phyloP scores from a whole-genome alignment of 768 basidiomycete species.

The Tulasnella sp. region DNA sequence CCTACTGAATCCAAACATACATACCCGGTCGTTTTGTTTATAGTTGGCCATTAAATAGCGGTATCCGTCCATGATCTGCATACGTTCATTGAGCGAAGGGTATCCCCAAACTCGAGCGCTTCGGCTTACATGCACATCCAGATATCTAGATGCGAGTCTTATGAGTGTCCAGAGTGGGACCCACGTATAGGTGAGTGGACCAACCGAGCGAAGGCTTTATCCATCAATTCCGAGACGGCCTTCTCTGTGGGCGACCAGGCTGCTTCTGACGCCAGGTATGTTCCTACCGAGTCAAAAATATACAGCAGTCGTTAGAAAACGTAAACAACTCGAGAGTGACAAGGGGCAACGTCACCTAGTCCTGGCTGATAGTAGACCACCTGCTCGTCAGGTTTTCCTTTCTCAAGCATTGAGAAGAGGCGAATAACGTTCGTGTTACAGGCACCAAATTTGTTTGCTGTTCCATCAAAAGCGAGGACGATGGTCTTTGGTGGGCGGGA shows the following conservation, averaged over 20 bases:
- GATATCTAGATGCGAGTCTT: background rate
- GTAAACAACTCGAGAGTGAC: constrained; percentile 31
- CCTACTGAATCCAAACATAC: background rate
- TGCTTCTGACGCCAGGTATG: constrained; percentile 40
- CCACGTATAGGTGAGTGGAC: no score
- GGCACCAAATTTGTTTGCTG: background rate
- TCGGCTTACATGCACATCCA: background rate
- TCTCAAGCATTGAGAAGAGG: background rate
- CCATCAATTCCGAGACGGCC: constrained; percentile 55
- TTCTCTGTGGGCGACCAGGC: constrained; percentile 56
- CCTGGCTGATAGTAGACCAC: background rate
- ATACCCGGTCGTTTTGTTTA: background rate
- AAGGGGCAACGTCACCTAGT: background rate
- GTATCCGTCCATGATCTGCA: background rate
- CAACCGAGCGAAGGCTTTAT: constrained; percentile 69
- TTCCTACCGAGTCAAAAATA: background rate
- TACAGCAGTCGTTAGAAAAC: no score
- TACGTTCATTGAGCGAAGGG: no score
- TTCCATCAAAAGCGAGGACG: background rate
- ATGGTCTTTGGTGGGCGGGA: background rate
- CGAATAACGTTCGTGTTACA: background rate
- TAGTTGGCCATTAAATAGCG: background rate
- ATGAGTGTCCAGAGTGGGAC: no score
- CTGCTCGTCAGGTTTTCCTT: background rate
- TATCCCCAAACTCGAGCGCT: background rate